Base-by-base conservation (phyloP, 1,284 basidiomycete genomes). In the Mycena sp. region DNA sequence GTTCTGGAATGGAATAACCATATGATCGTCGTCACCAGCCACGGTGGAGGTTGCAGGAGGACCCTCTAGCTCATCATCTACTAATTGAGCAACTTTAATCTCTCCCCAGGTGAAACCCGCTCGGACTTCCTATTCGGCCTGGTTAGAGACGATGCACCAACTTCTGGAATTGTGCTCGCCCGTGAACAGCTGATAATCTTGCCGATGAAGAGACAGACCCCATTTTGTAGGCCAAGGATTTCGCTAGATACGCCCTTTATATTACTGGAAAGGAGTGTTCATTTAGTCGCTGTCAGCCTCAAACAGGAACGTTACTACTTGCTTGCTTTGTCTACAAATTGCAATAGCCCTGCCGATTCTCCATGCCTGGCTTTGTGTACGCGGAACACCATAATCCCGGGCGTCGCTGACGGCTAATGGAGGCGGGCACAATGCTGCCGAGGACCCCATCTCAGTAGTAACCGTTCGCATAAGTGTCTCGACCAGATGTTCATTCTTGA, bases 1-100 rank as follows among this genome's bases (percentile, higher is more conserved):
- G 69, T 87, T 87, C 70, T 87, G 84, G 76, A 87, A 87, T 2
- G 85, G 84, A 48, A 87, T 83, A 58, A 76, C 44, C 56, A 80
- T 64, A 6, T 70, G 71, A 28, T 68, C 65, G 4, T 70, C 67
- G 11, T 59, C 28, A 35, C 63, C 63, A 26, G 38, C 61, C n/a
- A 29, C 19, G 5, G 56, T 65, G 30, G 59, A 40, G 5, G 58
- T 63, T 9, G 60, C 62, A 26, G 58, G 61, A 23, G 65, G 49
- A 49, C 79, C 77, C 58, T 84, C 83, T 32, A 83, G 74, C 65
- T 86, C 85, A 48, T 84, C 82, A n/a, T 76, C 74, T 5, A 73
- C 72, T 6, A 85, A 71, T 25, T 78, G 79, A 5, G 77, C 78
- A 57, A 85, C 82, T 7, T 77, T 79, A 11, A 85, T 78, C 64